These are phyloP conservation scores for Funneliformis geosporum DNA, from an alignment of 192 early-diverging fungal genomes.

Conservation along the genomic window DNA sequence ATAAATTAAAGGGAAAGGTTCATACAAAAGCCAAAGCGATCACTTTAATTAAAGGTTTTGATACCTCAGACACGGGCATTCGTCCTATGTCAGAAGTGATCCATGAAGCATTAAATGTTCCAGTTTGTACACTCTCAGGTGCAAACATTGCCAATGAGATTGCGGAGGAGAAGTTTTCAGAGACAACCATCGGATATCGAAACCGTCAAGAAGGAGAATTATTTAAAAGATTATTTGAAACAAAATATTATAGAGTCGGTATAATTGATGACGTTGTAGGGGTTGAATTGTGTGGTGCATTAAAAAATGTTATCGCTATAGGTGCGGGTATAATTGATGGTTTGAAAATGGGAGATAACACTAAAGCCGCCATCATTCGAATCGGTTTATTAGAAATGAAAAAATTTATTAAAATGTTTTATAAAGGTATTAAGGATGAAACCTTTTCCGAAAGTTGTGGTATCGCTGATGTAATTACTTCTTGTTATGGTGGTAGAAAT, in stretches of 20 bases:
- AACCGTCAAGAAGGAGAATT: constrained; percentile 70
- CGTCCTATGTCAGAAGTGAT: constrained; percentile 74
- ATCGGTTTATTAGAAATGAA: constrained; percentile 95
- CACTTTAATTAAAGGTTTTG: constrained; percentile 94
- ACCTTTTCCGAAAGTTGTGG: constrained; percentile 99
- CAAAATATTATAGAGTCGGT: constrained; percentile 85
- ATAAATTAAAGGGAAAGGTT: constrained; percentile 76
- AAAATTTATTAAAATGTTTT: constrained; percentile 85
- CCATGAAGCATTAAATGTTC: constrained; percentile 62
- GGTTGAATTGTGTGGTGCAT: constrained; percentile 95
- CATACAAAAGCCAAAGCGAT: constrained; percentile 80
- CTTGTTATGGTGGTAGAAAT: constrained; percentile 97
- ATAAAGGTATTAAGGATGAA: constrained; percentile 79
- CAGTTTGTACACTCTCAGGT: constrained; percentile 84
- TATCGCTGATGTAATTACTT: constrained; percentile 94
- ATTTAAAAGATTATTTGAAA: constrained; percentile 83
- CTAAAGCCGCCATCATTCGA: constrained; percentile 97
- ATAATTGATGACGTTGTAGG: constrained; percentile 85
- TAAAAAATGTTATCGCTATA: constrained; percentile 98
- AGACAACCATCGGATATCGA: constrained; percentile 88
- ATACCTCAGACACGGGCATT: constrained; percentile 72
- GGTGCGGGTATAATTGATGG: constrained; percentile 96
- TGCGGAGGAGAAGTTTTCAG: constrained; percentile 91
- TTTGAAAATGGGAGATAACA: constrained; percentile 90
- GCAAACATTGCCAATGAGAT: constrained; percentile 98